phyloP scores from a whole-genome alignment of 805 yeast species.

The Teunomyces kruisii region DNA sequence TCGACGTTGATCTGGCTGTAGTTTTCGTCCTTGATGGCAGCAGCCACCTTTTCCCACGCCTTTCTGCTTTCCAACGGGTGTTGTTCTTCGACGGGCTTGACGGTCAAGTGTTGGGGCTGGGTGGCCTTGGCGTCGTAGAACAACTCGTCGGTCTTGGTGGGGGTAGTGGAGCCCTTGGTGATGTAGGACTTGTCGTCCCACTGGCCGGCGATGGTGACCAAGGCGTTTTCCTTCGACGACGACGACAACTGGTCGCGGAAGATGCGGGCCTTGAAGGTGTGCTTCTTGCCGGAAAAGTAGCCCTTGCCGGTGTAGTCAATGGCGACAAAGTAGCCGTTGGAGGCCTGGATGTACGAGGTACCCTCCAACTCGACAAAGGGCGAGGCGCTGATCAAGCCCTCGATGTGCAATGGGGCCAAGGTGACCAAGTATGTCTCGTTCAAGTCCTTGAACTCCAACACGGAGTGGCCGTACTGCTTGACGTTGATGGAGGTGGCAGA shows the following conservation, averaged over 20 bases:
- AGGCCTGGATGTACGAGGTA: conserved; percentile 77
- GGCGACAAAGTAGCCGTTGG: conserved; percentile 70
- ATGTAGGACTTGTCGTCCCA: conserved; percentile 83
- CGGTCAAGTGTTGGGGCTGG: conserved; percentile 56
- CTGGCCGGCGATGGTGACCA: conserved; percentile 84
- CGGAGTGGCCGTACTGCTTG: conserved; percentile 90
- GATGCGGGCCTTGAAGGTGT: conserved; percentile 84
- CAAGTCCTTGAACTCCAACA: conserved; percentile 61
- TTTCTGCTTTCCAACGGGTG: conserved; percentile 77
- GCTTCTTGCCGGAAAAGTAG: conserved; percentile 92
- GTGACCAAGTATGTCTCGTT: conserved; percentile 75
- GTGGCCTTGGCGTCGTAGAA: conserved; percentile 63
- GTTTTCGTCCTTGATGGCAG: conserved; percentile 74
- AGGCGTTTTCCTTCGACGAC: conserved; percentile 56
- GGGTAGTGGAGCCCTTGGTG: conserved; percentile 52
- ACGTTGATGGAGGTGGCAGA: conserved; percentile 76
- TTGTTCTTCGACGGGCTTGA: conserved; percentile 83
- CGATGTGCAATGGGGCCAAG: conserved; percentile 93
- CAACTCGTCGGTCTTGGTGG: conserved; percentile 43
- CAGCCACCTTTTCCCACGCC: conserved; percentile 91
- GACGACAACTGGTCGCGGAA: conserved; percentile 52
- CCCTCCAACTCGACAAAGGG: conserved; percentile 96
- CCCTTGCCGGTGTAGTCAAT: conserved; percentile 91
- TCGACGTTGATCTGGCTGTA: conserved; percentile 72
- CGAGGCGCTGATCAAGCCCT: conserved; percentile 85